Evolutionary conservation across 768 basidiomycete genomes (phyloP).

Genomic region (Steccherinum ochraceum): DNA sequence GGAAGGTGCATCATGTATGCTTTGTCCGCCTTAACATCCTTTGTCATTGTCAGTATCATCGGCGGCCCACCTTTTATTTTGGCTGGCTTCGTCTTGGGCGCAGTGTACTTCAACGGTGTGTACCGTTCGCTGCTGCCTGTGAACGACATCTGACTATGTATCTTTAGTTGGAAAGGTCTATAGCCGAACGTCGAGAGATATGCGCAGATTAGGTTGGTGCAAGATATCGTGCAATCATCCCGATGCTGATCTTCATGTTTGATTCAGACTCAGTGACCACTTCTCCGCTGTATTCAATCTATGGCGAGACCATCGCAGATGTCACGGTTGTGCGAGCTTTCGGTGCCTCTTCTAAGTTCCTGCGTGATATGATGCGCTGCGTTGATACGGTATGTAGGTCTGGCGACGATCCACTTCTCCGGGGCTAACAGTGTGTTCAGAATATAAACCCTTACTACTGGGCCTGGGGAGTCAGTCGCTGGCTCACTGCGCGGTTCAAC

Average conservation of each 20-base stretch:
- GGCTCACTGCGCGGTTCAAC: slow-evolving; percentile 87
- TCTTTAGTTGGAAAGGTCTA: slow-evolving; percentile 49
- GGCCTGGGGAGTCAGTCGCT: slow-evolving; percentile 93
- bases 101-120: slow-evolving; percentile 69
- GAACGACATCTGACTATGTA: slow-evolving; percentile 28
- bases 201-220: slow-evolving; percentile 64
- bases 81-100: slow-evolving; percentile 47
- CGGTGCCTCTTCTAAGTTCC: slow-evolving; percentile 81
- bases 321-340: slow-evolving; percentile 68
- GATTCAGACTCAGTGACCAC: slow-evolving; percentile 33
- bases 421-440: no score
- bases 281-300: slow-evolving; percentile 46
- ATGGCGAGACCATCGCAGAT: slow-evolving; percentile 47
- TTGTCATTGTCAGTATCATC: slow-evolving; percentile 68
- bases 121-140: neutral
- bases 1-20: slow-evolving; percentile 69
- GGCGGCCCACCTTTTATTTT: slow-evolving; percentile 74
- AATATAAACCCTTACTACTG: slow-evolving; percentile 77
- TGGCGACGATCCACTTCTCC: no score
- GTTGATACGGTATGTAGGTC: slow-evolving; percentile 65
- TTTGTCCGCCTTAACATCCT: slow-evolving; percentile 64
- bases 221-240: slow-evolving; percentile 14
- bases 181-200: slow-evolving; percentile 82
- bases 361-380: slow-evolving; percentile 77
- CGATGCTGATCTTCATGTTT: neutral